Base-by-base conservation (phyloP, 345 rosid species). In the Gynandropsis gynandra region DNA sequence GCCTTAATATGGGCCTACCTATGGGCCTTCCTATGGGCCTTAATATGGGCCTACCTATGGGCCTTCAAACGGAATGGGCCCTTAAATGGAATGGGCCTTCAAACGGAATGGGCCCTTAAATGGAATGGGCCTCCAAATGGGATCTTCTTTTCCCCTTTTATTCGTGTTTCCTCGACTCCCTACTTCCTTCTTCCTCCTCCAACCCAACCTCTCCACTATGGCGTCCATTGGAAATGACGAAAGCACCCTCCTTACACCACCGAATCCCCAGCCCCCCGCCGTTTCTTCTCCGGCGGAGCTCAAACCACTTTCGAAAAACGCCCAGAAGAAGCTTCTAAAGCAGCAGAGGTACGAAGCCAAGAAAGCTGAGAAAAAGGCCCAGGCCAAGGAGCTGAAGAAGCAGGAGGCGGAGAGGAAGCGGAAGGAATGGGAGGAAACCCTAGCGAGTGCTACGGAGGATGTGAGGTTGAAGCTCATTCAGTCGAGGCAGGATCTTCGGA, bases 291-390 rank as follows among this genome's bases (percentile, higher is more conserved):
- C 65, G 39, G 18, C 1, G 46, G 66, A 39, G 31, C 47, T 34
- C 47, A 65, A 36, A 19, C 64, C 72, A 0, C 71, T 81, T 14
- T 93, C 97, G 1, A 85, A 88, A 62, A 85, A 57, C 12, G 95
- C 94, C 14, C 87, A 80, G 55, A 93, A 85, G 80, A 85, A 76
- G 82, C 80, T 74, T 3, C 56, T 88, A 68, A 93, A 76, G 76
- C 97, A 81, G 53, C 79, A 74, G 69, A 74, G 66, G 51, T 85
- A 41, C 74, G 94, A 81, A 49, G 94, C 73, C 29, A 79, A 78
- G 79, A 92, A 88, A 64, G 82, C 90, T 3, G 95, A 85, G 87
- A 92, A 83, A 73, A 85, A 88, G 67, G 97, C 99, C 10, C 58
- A 27, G 1, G 49, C 66, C 62, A 88, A 88, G 61, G 85, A 75